Base-by-base conservation (phyloP, 352 stramenopile genomes). In the Globisporangium okanoganense region DNA sequence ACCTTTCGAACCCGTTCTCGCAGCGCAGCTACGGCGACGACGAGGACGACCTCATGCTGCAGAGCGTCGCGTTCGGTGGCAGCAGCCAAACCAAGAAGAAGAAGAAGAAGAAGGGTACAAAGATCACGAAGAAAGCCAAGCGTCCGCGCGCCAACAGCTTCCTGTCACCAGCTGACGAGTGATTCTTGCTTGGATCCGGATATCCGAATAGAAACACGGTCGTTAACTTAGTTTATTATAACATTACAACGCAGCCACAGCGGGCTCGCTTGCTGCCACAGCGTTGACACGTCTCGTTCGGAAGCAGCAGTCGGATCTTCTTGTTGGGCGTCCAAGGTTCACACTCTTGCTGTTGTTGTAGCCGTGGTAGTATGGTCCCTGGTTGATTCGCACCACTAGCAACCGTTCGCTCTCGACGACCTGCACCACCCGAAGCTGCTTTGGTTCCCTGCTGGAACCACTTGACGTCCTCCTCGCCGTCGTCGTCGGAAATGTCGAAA, bases 1-100 rank as follows among this genome's bases (percentile, higher is more conserved):
- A 64, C 36, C 18, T 29, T 3, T 59, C 55, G 43, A 70, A 65
- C 16, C 54, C 66, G 49, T 80, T 88, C 67, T 87, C 79, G 41
- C 79, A 87, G 71, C 71, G 76, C 67, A 77, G 56, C 63, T 53
- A 38, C 33, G 62, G 47, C 50, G 69, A 79, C 6, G 73, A 84
- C 41, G 80, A 89, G n/a, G 83, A 90, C 35, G 79, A 90, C 14
- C 57, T 81, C n/a, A 77, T 90, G 57, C 72, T 92, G 8, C 83
- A 92, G 58, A 74, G 71, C 40, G 75, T 49, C 18, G 43, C 79
- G 44, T 78, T 83, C 35, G 55, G 62, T 10, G 66, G 27, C 7
- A 69, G 29, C 63, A 56, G 45, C 60, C 66, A 24, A 48, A 51
- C 24, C 63, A 61, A 27, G 38, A 65, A 43, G 48, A 25, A 40